Evolutionary conservation across 768 basidiomycete genomes (phyloP).

Genomic region (Epithele typhae): DNA sequence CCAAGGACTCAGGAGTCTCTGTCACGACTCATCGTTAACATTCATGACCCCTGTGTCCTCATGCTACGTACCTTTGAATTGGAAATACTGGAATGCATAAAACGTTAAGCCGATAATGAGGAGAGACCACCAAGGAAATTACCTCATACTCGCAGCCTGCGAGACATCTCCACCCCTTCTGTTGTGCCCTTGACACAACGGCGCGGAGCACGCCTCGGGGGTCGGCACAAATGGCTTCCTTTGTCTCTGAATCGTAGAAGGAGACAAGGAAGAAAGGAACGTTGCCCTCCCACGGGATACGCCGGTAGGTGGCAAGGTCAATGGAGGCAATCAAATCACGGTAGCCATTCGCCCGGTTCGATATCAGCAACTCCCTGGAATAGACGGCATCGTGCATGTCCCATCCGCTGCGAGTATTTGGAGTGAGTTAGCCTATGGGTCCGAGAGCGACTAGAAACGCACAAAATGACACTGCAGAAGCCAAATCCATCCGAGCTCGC

Average conservation of each 20-base stretch:
- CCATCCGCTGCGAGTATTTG: conserved; percentile 58
- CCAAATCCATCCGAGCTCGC: conserved; percentile 81
- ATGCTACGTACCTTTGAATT: conserved; percentile 67
- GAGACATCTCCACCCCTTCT: conserved; percentile 55
- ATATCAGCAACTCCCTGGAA: conserved; percentile 80
- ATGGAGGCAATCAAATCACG: conserved; percentile 83
- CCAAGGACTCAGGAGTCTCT: conserved; percentile 79
- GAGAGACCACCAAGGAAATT: conserved; percentile 18
- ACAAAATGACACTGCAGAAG: conserved; percentile 94
- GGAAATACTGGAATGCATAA: conserved; percentile 67
- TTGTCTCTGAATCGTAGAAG: conserved; percentile 85
- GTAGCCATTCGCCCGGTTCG: conserved; percentile 90
- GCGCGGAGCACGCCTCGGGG: conserved; percentile 78
- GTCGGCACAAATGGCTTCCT: conserved; percentile 71
- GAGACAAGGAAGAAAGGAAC: conserved; percentile 92
- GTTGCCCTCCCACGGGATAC: conserved; percentile 88
- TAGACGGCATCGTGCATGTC: conserved; percentile 90
- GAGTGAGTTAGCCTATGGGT: not conserved
- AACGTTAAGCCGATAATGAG: conserved; percentile 6
- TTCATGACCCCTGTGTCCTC: not conserved
- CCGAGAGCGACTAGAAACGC: conserved; percentile 22
- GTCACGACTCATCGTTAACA: not conserved
- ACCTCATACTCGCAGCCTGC: conserved; percentile 97
- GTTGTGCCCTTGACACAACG: conserved; percentile 46
- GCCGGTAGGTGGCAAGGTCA: conserved; percentile 82